Percentiles rank a stretch among this genome's conserved stretches.
Conservation (phyloP, 2,329 filamentous ascomycete species). For the Colletotrichum cordylinicola region DNA sequence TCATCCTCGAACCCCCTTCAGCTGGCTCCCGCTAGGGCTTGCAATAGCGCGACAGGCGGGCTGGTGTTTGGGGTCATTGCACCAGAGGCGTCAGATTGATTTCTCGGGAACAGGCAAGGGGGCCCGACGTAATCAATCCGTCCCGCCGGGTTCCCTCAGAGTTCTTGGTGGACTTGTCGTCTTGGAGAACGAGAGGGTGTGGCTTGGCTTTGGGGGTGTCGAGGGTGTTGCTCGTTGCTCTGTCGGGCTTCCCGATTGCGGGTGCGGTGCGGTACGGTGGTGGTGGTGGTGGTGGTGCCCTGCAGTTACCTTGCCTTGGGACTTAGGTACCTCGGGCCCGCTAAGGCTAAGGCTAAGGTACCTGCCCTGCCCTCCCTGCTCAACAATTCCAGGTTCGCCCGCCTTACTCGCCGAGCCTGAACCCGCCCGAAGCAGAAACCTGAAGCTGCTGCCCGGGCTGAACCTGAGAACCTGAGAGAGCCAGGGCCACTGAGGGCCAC, state of each 20-base stretch:
- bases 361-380: no score
- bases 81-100: neutral
- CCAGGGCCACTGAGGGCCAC: neutral
- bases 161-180: neutral
- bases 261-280: no score
- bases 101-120: neutral
- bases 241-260: conserved; percentile 7
- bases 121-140: neutral
- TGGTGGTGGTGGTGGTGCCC: no score
- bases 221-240: neutral
- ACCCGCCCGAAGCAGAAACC: neutral
- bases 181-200: neutral
- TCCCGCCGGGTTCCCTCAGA: neutral
- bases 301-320: no score
- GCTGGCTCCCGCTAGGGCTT: neutral
- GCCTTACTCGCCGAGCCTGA: neutral
- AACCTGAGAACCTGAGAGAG: neutral
- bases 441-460: neutral
- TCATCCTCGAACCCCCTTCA: neutral
- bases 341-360: neutral
- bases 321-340: neutral
- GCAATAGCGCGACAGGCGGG: neutral
- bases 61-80: neutral
- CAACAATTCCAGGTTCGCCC: neutral
- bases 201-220: neutral